phyloP scores from a whole-genome alignment of 2,329 filamentous ascomycete species.

The Pseudocercospora vitis region DNA sequence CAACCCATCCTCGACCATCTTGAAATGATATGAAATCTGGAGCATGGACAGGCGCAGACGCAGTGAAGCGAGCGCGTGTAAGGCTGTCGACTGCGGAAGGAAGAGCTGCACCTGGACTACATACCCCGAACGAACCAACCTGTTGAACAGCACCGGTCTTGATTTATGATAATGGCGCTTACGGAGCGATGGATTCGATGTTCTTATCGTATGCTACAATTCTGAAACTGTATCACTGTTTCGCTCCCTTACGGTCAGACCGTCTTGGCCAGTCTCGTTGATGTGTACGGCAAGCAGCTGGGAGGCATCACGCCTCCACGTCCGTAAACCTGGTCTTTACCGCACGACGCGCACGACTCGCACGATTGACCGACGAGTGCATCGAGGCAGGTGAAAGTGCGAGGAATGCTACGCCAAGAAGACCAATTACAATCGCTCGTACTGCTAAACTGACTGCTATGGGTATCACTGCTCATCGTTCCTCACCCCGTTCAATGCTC shows the following conservation, averaged over 20 bases:
- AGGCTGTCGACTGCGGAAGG: slow-evolving; percentile 9
- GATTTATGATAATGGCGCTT: slow-evolving; percentile 26
- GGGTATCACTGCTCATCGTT: slow-evolving; percentile 27
- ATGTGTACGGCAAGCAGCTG: no score
- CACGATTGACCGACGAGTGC: no score
- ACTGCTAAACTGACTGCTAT: slow-evolving; percentile 19
- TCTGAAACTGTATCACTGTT: no score
- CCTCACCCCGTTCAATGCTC: slow-evolving; percentile 6
- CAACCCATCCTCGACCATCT: slow-evolving; percentile 6
- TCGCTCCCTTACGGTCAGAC: no score
- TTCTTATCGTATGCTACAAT: neutral
- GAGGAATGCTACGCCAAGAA: neutral
- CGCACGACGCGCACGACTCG: no score
- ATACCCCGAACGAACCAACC: slow-evolving; percentile 21
- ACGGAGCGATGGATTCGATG: slow-evolving; percentile 24
- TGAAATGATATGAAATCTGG: slow-evolving; percentile 16
- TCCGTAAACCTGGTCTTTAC: no score
- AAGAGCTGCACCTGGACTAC: slow-evolving; percentile 10
- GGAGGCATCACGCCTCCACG: no score
- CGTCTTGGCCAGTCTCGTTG: no score
- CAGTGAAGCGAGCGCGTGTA: slow-evolving; percentile 8
- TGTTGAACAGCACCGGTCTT: slow-evolving; percentile 23
- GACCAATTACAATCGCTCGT: slow-evolving; percentile 6
- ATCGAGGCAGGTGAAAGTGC: no score
- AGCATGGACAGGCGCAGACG: slow-evolving; percentile 15